Base-by-base conservation (phyloP, 371 early-diverging fungal genomes). In the Haplosporangium sp. region DNA sequence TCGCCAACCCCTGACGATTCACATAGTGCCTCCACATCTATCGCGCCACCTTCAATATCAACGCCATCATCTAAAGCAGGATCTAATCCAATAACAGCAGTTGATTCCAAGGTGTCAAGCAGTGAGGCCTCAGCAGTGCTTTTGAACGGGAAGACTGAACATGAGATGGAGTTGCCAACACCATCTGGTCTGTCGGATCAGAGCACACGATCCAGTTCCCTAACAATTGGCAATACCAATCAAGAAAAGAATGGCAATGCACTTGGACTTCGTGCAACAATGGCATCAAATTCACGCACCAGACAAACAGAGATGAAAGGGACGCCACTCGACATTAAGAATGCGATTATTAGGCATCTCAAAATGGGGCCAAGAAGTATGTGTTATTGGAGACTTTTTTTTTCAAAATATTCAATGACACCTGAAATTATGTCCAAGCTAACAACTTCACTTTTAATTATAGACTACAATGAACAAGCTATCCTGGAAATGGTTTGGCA, bases 341-440 rank as follows among this genome's bases (percentile, higher is more conserved):
- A 52, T 4, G 47, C 37, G 7, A 45, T 77, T 44, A 61, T 72
- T 53, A 61, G 50, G 34, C 72, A 77, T 17, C 68, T 77, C 15
- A 67, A 56, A 58, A 63, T 65, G 77, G 40, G 44, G 3, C 69
- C 77, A 6, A 64, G n/a, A 52, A 20, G 77, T 77, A 65, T 50
- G 77, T 37, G 4, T 3, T 1, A n/a, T 1, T 38, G 39, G 42
- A 20, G 3, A 0, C 17, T 34, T 19, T 7, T 69, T 27, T 57
- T 57, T 57, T 1, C 0, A n/a, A 38, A 9, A 4, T 4, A 57
- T 17, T 15, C 50, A 50, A 11, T 10, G 7, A 15, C n/a, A 10
- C 52, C 4, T n/a, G 6, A 4, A 37, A 17, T 17, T n/a, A 53
- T 9, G 53, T 1, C 8, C 38, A 27, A 27, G 37, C 58, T 57